These are phyloP conservation scores for Acacia melanoxylon DNA, from an alignment of 306 rosid genomes.

Conservation along the genomic window DNA sequence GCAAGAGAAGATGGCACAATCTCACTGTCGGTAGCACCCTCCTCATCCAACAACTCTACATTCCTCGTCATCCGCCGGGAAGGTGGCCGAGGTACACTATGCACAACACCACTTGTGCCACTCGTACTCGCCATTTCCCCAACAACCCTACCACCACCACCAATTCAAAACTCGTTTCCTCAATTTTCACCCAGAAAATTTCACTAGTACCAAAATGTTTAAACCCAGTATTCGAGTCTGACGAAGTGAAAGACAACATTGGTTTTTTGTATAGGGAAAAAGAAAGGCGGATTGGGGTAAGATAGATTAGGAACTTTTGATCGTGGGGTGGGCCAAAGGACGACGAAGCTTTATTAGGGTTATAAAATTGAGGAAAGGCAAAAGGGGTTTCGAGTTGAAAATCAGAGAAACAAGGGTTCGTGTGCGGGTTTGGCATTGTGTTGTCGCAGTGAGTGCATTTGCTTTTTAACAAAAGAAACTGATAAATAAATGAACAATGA, in stretches of 20 bases:
- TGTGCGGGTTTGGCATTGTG: background rate
- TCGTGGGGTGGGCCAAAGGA: slow-evolving; percentile 45
- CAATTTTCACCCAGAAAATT: slow-evolving; percentile 22
- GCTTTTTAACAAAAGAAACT: slow-evolving; percentile 17
- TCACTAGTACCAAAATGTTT: slow-evolving; percentile 3
- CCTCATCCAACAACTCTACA: slow-evolving; percentile 56
- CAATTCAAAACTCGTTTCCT: slow-evolving; percentile 9
- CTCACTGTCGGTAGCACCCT: slow-evolving; percentile 58
- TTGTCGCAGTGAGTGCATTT: slow-evolving; percentile 23
- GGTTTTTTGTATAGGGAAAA: slow-evolving; percentile 33
- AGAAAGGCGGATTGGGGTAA: slow-evolving; percentile 6
- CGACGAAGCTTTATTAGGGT: background rate
- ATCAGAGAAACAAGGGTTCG: background rate
- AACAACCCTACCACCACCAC: slow-evolving; percentile 12
- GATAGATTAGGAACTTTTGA: slow-evolving; percentile 61
- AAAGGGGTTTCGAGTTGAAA: background rate
- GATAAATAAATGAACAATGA: slow-evolving; percentile 24
- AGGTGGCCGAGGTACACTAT: slow-evolving; percentile 40
- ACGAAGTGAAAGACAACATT: slow-evolving; percentile 38
- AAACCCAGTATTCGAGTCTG: slow-evolving; percentile 15
- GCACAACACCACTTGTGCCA: slow-evolving; percentile 63
- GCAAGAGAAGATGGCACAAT: slow-evolving; percentile 76
- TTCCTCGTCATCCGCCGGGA: slow-evolving; percentile 59
- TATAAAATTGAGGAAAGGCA: slow-evolving; percentile 45
- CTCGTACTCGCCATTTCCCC: slow-evolving; percentile 80